Percentiles rank a stretch among this genome's conserved stretches.
Evolutionary conservation across 495 filamentous ascomycete species (phyloP).

Genomic region (Neurospora hispaniola): DNA sequence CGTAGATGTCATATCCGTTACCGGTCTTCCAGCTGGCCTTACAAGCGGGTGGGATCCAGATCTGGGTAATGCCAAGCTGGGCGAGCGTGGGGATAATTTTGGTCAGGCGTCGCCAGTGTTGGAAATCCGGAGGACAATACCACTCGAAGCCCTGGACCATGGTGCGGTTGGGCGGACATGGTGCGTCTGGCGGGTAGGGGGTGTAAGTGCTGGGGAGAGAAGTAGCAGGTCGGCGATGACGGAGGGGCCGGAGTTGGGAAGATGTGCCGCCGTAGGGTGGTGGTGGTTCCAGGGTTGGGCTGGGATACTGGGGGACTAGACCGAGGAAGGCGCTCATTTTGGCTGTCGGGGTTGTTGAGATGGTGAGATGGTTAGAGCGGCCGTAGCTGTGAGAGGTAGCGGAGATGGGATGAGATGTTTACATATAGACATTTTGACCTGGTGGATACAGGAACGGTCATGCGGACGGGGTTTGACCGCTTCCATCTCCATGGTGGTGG

Average conservation of each 20-base stretch:
- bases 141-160: conserved; percentile 70
- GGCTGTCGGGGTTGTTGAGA: neutral
- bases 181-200: neutral
- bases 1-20: conserved; percentile 71
- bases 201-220: conserved; percentile 8
- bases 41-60: conserved; percentile 70
- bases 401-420: neutral
- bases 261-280: conserved; percentile 7
- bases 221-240: conserved; percentile 7
- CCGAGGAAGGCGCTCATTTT: conserved; percentile 17
- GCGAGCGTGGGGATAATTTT: conserved; percentile 43
- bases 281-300: neutral
- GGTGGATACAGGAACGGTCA: neutral
- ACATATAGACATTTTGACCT: neutral
- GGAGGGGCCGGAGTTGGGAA: conserved; percentile 12
- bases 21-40: conserved; percentile 50
- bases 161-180: conserved; percentile 38
- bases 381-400: neutral
- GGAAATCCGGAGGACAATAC: conserved; percentile 54
- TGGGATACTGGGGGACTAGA: conserved; percentile 8
- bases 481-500: neutral
- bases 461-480: neutral
- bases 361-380: neutral
- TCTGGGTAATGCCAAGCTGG: conserved; percentile 48
- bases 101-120: conserved; percentile 53